phyloP scores from a whole-genome alignment of 2,329 filamentous ascomycete species.

The Cordyceps cicadae region DNA sequence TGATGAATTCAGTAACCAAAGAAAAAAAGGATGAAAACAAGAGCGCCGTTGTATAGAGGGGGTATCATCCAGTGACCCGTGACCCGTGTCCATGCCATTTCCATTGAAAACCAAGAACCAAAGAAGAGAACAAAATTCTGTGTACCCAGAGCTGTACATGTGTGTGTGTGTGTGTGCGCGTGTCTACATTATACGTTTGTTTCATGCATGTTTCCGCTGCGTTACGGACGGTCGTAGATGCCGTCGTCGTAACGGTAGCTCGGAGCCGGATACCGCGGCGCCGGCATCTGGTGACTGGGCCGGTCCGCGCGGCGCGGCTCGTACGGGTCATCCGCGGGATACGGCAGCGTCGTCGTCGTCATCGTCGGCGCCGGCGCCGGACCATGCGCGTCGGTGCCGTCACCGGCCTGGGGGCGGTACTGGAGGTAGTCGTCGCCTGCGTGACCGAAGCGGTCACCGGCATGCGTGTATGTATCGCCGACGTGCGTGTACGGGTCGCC shows the following conservation, averaged over 20 bases:
- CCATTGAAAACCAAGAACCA: not conserved
- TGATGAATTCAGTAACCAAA: not conserved
- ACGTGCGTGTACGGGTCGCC: slow-evolving; percentile 7
- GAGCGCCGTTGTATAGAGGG: not conserved
- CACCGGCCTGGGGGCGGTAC: not conserved
- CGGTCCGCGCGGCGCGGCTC: not conserved
- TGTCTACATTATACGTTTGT: not conserved
- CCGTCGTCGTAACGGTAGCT: slow-evolving; percentile 31
- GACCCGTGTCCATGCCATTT: not conserved
- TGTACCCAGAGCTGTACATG: not conserved
- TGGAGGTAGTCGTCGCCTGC: slow-evolving; percentile 3
- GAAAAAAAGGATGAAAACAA: not conserved
- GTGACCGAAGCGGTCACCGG: slow-evolving; percentile 10
- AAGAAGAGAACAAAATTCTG: not conserved
- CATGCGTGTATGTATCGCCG: slow-evolving; percentile 8
- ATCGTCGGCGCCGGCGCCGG: not conserved
- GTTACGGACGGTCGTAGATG: slow-evolving; percentile 24
- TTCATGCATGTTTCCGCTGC: not conserved
- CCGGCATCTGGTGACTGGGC: not conserved
- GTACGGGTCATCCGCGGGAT: slow-evolving; percentile 6
- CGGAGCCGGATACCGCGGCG: slow-evolving; percentile 14
- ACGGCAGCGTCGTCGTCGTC: not conserved
- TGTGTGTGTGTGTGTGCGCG: not conserved
- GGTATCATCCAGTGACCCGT: slow-evolving; percentile 4
- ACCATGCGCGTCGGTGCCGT: not conserved